These are phyloP conservation scores for Flueggea neowawraea DNA, from an alignment of 441 rosid genomes.

Conservation along the genomic window DNA sequence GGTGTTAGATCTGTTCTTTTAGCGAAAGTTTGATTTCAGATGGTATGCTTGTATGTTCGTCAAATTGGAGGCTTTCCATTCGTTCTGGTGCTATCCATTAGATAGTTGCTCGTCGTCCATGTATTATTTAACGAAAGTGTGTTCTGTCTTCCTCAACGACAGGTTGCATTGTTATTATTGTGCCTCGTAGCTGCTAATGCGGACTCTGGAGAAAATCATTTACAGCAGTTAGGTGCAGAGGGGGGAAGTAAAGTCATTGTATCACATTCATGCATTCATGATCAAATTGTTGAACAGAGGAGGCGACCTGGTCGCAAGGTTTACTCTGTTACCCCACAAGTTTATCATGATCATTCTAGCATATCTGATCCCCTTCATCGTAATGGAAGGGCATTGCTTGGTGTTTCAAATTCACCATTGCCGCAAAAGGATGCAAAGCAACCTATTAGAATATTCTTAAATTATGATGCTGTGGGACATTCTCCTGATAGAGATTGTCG, in stretches of 20 bases:
- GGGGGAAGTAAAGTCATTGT: conserved; percentile 40
- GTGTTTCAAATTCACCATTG: conserved; percentile 26
- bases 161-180: conserved; percentile 62
- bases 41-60: no score
- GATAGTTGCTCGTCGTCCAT: background rate
- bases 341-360: conserved; percentile 65
- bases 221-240: conserved; percentile 35
- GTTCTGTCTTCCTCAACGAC: conserved; percentile 15
- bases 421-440: conserved; percentile 60
- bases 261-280: conserved; percentile 96
- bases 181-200: conserved; percentile 46
- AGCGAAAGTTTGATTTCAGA: no score
- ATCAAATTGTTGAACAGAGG: conserved; percentile 88
- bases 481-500: conserved; percentile 90
- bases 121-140: conserved; percentile 2
- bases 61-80: conserved; percentile 7
- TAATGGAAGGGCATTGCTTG: conserved; percentile 80
- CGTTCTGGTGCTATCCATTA: background rate
- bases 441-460: conserved; percentile 91
- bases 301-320: conserved; percentile 82
- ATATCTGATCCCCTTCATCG: conserved; percentile 33
- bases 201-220: conserved; percentile 28
- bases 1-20: no score
- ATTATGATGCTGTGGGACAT: conserved; percentile 99
- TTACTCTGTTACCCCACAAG: conserved; percentile 87